phyloP scores from a whole-genome alignment of 2,329 filamentous ascomycete species.

The Huntiella moniliformis region DNA sequence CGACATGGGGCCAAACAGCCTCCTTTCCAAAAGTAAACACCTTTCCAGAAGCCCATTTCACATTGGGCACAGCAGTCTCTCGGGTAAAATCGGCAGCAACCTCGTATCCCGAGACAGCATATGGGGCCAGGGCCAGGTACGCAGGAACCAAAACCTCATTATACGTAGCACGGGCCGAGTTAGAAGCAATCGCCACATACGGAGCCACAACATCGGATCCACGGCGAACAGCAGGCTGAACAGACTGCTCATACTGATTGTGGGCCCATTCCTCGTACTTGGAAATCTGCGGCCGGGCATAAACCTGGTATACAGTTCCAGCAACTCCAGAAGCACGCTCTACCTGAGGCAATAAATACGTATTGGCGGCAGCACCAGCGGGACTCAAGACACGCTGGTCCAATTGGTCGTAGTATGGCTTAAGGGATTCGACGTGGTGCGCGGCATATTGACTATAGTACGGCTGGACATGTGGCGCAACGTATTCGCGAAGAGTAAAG shows the following conservation, averaged over 20 bases:
- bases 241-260: conserved; percentile 46
- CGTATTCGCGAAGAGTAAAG: conserved; percentile 40
- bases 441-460: conserved; percentile 75
- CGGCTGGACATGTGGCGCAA: conserved; percentile 59
- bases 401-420: conserved; percentile 52
- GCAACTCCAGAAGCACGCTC: conserved; percentile 48
- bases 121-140: conserved; percentile 56
- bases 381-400: conserved; percentile 52
- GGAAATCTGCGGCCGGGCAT: conserved; percentile 54
- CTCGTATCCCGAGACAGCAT: conserved; percentile 49
- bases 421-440: conserved; percentile 58
- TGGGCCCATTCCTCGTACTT: conserved; percentile 42
- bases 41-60: conserved; percentile 50
- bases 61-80: conserved; percentile 53
- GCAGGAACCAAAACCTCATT: conserved; percentile 56
- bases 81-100: conserved; percentile 47
- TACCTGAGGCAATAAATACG: conserved; percentile 58
- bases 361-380: conserved; percentile 43
- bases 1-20: conserved; percentile 63
- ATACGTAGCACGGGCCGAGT: conserved; percentile 48
- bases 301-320: conserved; percentile 58
- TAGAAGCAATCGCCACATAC: conserved; percentile 50
- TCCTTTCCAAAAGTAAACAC: conserved; percentile 53
- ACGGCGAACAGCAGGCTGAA: conserved; percentile 58
- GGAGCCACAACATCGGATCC: conserved; percentile 41